Conservation (phyloP, 106 monocot species). For the Dactylorhiza incarnata region DNA sequence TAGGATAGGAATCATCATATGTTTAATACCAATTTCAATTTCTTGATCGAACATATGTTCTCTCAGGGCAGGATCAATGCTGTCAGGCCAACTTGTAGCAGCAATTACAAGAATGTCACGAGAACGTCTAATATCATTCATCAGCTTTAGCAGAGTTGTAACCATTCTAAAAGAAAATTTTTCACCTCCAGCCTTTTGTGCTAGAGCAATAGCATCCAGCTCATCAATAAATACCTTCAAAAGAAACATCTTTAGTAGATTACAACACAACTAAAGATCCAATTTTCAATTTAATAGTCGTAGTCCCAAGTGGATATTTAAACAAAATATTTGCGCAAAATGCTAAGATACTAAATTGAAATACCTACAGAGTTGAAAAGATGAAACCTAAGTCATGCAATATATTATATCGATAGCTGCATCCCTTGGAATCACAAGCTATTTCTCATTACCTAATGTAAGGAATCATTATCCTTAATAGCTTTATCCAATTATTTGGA, state of each 20-base stretch:
- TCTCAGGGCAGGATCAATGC: slow-evolving; percentile 91
- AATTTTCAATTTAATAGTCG: neutral
- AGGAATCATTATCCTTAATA: no score
- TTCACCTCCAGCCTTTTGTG: slow-evolving; percentile 80
- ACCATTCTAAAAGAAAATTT: slow-evolving; percentile 78
- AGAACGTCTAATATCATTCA: slow-evolving; percentile 65
- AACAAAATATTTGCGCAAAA: neutral
- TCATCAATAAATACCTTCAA: slow-evolving; percentile 96
- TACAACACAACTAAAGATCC: slow-evolving; percentile 4
- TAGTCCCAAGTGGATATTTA: neutral
- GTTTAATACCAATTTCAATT: slow-evolving; percentile 77
- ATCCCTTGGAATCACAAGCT: neutral
- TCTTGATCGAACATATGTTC: slow-evolving; percentile 77
- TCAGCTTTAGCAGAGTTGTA: slow-evolving; percentile 63
- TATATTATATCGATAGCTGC: neutral
- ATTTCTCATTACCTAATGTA: neutral
- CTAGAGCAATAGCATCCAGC: slow-evolving; percentile 93
- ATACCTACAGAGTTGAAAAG: neutral
- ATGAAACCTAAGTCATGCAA: neutral
- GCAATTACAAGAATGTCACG: slow-evolving; percentile 75
- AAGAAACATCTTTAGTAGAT: no score
- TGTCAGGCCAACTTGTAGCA: slow-evolving; percentile 93
- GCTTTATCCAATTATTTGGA: no score
- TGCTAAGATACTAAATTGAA: neutral
- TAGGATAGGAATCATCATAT: neutral